phyloP scores from a whole-genome alignment of 129 eudicot species.

The Lactuca saligna region DNA sequence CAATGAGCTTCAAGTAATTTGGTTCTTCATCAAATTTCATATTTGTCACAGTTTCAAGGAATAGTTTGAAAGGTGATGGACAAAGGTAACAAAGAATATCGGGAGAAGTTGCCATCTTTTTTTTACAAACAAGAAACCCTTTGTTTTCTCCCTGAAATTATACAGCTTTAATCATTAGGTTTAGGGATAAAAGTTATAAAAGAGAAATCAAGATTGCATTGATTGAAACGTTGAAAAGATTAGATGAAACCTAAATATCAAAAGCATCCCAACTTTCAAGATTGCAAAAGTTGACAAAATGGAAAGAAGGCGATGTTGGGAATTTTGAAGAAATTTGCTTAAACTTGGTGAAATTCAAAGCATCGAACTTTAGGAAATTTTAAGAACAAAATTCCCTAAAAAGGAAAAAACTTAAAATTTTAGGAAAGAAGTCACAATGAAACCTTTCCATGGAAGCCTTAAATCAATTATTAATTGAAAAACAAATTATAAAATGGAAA shows the following conservation, averaged over 20 bases:
- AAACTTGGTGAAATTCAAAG: neutral
- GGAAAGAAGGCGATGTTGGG: neutral
- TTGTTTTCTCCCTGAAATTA: constrained; percentile 81
- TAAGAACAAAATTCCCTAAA: neutral
- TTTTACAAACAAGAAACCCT: constrained; percentile 83
- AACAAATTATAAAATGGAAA: neutral
- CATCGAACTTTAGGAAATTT: neutral
- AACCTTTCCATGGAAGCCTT: too few species aligned
- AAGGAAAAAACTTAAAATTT: neutral
- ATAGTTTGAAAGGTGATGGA: constrained; percentile 64
- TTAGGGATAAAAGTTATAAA: neutral
- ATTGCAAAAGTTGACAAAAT: neutral
- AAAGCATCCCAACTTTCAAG: neutral
- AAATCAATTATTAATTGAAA: neutral
- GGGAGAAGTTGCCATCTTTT: constrained; percentile 87
- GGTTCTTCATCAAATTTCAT: constrained; percentile 93
- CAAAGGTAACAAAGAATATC: constrained; percentile 75
- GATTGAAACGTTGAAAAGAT: neutral
- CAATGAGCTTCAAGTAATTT: constrained; percentile 65
- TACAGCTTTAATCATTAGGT: constrained; percentile 9
- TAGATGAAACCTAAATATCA: neutral
- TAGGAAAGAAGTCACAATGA: neutral
- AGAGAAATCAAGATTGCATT: neutral
- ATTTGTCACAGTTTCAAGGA: constrained; percentile 71
- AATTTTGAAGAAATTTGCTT: neutral